Evolutionary conservation across 345 rosid species (phyloP), one percentile per base, ranked within the genome.

Genomic region (Eucalyptus erythrocorys): DNA sequence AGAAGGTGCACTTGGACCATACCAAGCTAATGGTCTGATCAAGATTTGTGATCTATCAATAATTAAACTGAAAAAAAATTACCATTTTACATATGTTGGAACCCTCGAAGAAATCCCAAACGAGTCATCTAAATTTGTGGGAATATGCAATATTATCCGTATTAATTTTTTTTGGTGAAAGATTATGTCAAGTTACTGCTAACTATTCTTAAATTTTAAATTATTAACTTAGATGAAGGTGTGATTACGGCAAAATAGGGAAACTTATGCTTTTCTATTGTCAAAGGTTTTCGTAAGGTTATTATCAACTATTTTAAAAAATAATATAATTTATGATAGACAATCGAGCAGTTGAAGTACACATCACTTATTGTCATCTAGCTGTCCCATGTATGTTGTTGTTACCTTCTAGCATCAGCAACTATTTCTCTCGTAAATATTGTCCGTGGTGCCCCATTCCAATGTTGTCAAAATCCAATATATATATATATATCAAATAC

Each of bases 141-240:
- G 6, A 34, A 61, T 61, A 34, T 30, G 15, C 7, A 61, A 30
- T 61, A 61, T 61, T 30, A 61, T 61, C 3, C 2, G 0, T 55
- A 22, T 55, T 55, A 55, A 10, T 24, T 55, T 55, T 22, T 22
- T 55, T 55, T 5, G 13, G 13, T 17, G 24, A 68, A 34, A 17
- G 6, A 34, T 34, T 68, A 34, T 68, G 24, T 8, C 0, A 5
- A 15, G 24, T 13, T 9, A 66, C 22, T 0, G 0, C 19, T 15
- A 14, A 14, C 8, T n/a, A 32, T 32, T n/a, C 11, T 32, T 14
- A 66, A 61, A 32, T 16, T 66, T 15, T 7, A n/a, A 66, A 15
- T 8, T 7, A 16, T 32, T 32, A 1, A 66, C 32, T 66, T n/a
- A n/a, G 10, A 16, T 8, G 37, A n/a, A 66, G 37, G 5, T 9